phyloP scores from a whole-genome alignment of 345 rosid genomes.

The Passiflora organensis region DNA sequence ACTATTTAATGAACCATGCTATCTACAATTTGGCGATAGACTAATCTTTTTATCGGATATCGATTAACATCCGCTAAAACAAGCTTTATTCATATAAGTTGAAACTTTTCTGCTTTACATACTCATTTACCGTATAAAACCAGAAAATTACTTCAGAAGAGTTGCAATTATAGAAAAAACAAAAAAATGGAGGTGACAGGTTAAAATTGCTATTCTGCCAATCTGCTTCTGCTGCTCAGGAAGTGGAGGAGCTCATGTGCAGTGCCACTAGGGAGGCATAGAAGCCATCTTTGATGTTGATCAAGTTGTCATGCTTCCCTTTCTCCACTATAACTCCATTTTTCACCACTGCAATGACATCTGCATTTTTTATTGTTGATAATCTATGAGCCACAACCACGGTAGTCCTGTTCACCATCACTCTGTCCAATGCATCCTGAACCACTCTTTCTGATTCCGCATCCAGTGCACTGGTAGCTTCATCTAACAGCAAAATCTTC shows the following conservation, averaged over 20 bases:
- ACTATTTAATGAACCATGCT: no score
- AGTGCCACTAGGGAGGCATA: conserved; percentile 66
- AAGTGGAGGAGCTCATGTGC: conserved; percentile 36
- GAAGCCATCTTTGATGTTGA: conserved; percentile 44
- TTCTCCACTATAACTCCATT: conserved; percentile 58
- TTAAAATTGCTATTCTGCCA: background rate
- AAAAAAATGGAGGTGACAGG: background rate
- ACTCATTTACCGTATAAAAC: no score
- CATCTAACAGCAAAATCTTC: conserved; percentile 60
- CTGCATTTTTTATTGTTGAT: conserved; percentile 62
- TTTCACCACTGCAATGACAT: conserved; percentile 60
- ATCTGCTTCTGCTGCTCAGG: background rate
- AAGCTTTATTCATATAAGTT: no score
- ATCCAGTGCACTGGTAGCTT: conserved; percentile 74
- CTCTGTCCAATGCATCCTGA: conserved; percentile 66
- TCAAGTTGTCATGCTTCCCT: conserved; percentile 60
- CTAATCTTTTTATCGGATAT: no score
- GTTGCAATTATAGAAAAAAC: no score
- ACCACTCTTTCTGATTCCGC: conserved; percentile 75
- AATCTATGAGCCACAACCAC: conserved; percentile 65
- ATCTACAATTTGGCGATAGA: no score
- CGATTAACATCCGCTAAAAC: no score
- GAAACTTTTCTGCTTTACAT: no score
- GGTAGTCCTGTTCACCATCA: conserved; percentile 59
- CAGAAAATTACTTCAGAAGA: no score